Evolutionary conservation across 1,284 basidiomycete species (phyloP).

Genomic region (Rhodotorula sp.): DNA sequence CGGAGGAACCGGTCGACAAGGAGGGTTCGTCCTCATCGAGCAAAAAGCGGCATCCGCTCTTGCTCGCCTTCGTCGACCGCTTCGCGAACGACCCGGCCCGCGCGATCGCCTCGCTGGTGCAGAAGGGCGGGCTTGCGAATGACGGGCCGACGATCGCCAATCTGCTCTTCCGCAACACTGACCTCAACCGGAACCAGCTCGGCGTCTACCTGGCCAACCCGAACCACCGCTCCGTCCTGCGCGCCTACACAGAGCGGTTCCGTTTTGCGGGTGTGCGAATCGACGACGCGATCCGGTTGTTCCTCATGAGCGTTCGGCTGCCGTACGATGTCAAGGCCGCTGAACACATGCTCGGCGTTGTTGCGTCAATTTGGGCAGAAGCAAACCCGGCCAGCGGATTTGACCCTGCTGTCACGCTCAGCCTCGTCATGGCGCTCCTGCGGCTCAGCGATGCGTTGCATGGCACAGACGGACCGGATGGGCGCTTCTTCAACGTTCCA

Average conservation of each 20-base stretch:
- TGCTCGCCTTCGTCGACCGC: slow-evolving; percentile 44
- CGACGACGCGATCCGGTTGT: slow-evolving; percentile 82
- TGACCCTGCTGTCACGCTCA: slow-evolving; percentile 61
- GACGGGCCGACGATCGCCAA: slow-evolving; percentile 42
- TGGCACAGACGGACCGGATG: slow-evolving; percentile 31
- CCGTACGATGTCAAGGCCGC: slow-evolving; percentile 63
- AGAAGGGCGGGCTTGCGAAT: slow-evolving; percentile 46
- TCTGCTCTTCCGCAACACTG: slow-evolving; percentile 74
- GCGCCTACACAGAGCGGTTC: slow-evolving; percentile 82
- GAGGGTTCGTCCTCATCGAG: slow-evolving; percentile 33
- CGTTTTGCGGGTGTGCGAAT: slow-evolving; percentile 77
- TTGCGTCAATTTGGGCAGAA: slow-evolving; percentile 83
- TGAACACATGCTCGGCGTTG: slow-evolving; percentile 64
- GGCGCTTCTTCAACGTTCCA: slow-evolving; percentile 12
- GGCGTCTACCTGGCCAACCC: slow-evolving; percentile 72
- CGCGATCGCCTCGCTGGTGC: slow-evolving; percentile 45
- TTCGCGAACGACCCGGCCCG: slow-evolving; percentile 56
- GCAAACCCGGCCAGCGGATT: slow-evolving; percentile 67
- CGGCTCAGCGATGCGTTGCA: slow-evolving; percentile 80
- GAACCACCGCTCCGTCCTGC: slow-evolving; percentile 69
- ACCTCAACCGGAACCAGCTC: slow-evolving; percentile 77
- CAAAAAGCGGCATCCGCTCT: slow-evolving; percentile 43
- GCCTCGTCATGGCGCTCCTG: slow-evolving; percentile 76
- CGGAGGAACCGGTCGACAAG: slow-evolving; percentile 49
- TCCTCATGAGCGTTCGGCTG: slow-evolving; percentile 76